Percentiles rank a stretch among this genome's conserved stretches.
phyloP scores from a whole-genome alignment of 495 filamentous ascomycete species.

The Penicillium cataractarum region DNA sequence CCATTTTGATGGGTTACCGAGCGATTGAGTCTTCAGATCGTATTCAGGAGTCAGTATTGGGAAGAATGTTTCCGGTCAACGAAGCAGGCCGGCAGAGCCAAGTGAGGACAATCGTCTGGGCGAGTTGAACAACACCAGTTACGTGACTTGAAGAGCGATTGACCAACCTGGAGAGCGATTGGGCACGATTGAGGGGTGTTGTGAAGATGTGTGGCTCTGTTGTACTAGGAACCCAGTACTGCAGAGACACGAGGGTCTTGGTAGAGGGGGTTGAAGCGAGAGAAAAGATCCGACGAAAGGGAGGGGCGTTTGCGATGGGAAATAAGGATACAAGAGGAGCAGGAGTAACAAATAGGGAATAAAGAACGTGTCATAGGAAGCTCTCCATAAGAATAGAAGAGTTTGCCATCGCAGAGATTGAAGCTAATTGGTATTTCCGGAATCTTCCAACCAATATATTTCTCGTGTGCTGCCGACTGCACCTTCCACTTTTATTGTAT shows the following conservation, averaged over 20 bases:
- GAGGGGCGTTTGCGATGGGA: not conserved
- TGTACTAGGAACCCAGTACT: slow-evolving; percentile 10
- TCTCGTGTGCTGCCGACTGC: not conserved
- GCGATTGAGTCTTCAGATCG: not conserved
- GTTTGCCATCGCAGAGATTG: not conserved
- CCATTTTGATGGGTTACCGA: slow-evolving; percentile 27
- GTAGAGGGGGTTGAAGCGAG: slow-evolving; percentile 12
- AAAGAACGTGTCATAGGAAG: not conserved
- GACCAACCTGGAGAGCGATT: not conserved
- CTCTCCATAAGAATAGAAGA: not conserved
- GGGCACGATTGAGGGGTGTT: too few relatives aligned
- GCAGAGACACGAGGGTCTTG: not conserved
- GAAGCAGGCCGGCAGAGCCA: not conserved
- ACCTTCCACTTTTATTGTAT: not conserved
- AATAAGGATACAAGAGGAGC: not conserved
- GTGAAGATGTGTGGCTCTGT: not conserved
- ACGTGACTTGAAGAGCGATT: too few relatives aligned
- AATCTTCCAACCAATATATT: not conserved
- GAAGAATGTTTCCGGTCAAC: not conserved
- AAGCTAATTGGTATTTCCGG: not conserved
- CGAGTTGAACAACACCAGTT: not conserved
- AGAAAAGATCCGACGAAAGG: slow-evolving; percentile 2
- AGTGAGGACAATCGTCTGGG: not conserved
- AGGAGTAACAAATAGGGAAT: not conserved
- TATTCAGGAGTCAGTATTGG: not conserved